Percentiles rank a stretch among this genome's conserved stretches.
Conservation (phyloP, 306 rosid species). For the Cyamopsis tetragonoloba region DNA sequence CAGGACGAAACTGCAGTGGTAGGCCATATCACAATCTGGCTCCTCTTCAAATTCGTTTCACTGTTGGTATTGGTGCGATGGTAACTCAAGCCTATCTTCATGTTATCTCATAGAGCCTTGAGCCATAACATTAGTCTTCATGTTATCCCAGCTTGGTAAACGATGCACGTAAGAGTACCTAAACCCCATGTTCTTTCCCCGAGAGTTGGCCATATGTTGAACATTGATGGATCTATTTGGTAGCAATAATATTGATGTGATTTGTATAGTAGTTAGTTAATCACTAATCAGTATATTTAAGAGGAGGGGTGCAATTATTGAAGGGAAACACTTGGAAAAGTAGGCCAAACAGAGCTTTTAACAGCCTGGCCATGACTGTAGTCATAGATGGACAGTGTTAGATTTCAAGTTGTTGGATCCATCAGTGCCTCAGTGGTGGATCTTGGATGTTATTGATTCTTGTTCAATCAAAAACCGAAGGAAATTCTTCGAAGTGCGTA, state of each 20-base stretch:
- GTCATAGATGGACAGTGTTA: neutral
- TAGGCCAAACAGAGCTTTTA: neutral
- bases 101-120: neutral
- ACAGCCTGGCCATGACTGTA: constrained; percentile 16
- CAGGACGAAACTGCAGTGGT: neutral
- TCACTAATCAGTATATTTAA: neutral
- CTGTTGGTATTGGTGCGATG: neutral
- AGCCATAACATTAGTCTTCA: neutral
- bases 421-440: too few relatives aligned
- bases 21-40: too few relatives aligned
- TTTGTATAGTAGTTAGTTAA: neutral
- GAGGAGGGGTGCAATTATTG: neutral
- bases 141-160: neutral
- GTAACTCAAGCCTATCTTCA: too few relatives aligned
- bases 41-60: neutral
- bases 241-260: neutral
- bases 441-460: neutral
- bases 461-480: neutral
- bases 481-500: neutral
- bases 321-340: too few relatives aligned
- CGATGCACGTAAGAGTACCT: neutral
- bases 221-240: neutral
- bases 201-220: constrained; percentile 2
- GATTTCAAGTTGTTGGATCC: neutral
- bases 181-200: constrained; percentile 3